Conservation (phyloP, 1,284 basidiomycete species). For the Puccinia triticina region DNA sequence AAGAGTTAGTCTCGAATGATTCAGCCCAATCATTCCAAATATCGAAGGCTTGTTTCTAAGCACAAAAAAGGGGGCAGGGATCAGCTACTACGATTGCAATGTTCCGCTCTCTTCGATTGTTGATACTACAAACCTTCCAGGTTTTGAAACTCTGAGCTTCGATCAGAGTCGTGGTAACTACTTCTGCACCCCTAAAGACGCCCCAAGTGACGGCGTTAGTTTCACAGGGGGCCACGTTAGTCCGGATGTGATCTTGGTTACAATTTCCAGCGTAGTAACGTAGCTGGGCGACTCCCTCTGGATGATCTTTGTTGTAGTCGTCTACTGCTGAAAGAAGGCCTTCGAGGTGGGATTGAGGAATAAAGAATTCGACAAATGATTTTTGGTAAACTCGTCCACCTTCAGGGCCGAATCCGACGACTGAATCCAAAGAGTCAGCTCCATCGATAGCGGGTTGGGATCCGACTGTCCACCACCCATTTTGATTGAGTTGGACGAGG, state of each 20-base stretch:
- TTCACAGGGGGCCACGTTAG: conserved; percentile 60
- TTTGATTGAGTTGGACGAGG: conserved; percentile 74
- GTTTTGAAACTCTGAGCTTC: conserved; percentile 63
- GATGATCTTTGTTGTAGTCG: conserved; percentile 67
- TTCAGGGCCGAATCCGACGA: conserved; percentile 89
- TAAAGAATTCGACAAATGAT: conserved; percentile 95
- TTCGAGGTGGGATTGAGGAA: conserved; percentile 69
- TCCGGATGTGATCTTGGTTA: conserved; percentile 58
- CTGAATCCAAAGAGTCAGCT: conserved; percentile 62
- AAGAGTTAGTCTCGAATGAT: conserved; percentile 76
- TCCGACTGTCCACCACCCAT: conserved; percentile 91
- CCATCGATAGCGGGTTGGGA: conserved; percentile 94
- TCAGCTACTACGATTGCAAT: not conserved
- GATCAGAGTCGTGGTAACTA: conserved; percentile 63
- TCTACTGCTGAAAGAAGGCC: conserved; percentile 62
- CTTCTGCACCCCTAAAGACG: conserved; percentile 62
- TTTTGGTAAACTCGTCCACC: conserved; percentile 97
- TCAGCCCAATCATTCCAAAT: conserved; percentile 95
- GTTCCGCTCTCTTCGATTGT: conserved; percentile 44
- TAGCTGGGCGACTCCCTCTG: conserved; percentile 67
- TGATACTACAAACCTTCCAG: conserved; percentile 65
- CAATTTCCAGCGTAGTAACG: conserved; percentile 84
- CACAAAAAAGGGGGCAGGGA: conserved; percentile 49
- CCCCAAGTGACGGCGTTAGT: conserved; percentile 64
- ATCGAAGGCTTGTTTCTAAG: conserved; percentile 89